Evolutionary conservation across 139 green algal species (phyloP), one percentile per base, ranked within the genome.

Genomic region (Auxenochlorella protothecoides): DNA sequence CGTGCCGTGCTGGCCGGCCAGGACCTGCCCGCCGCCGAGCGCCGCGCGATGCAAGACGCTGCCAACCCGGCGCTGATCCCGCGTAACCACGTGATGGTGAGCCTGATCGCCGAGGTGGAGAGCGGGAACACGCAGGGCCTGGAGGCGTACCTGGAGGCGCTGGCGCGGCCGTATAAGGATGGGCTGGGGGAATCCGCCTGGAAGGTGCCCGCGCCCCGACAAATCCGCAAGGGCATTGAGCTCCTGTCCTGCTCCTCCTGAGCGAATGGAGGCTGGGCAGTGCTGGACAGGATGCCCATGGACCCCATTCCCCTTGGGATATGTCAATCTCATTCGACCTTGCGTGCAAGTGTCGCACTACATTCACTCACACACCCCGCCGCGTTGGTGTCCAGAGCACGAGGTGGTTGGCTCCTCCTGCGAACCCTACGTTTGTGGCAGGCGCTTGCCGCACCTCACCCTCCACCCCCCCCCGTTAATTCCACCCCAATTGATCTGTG

Each of bases 11-110:
- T 96, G 63, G 65, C 68, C 51, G 81, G 72, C 5, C 81, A 90
- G 53, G 87, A 85, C 0, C 13, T 77, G 72, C 12, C 68, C 3
- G 79, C 89, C 4, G 75, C 65, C 3, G 68, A 83, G 60, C 76
- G 88, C 6, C 59, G 62, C 62, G 74, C 73, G 51, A 63, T 72
- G 53, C 86, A 94, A 80, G 71, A 84, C 11, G 51, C 27, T 2
- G 81, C 70, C 55, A 93, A 89, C 79, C 91, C 91, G 4, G 86
- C 85, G 63, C 90, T 92, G 76, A 77, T 96, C 12, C 85, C 90
- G 0, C 79, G 91, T 2, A 93, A 96, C 78, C 89, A 95, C 81
- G 77, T 96, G 59, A 75, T 96, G 76, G 79, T 89, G 69, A 79
- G 78, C n/a, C 83, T 84, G n/a, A 95, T 93, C 57, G 79, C 81